Evolutionary conservation across 2,329 filamentous ascomycete species (phyloP).

Genomic region (Neofusicoccum parvum): DNA sequence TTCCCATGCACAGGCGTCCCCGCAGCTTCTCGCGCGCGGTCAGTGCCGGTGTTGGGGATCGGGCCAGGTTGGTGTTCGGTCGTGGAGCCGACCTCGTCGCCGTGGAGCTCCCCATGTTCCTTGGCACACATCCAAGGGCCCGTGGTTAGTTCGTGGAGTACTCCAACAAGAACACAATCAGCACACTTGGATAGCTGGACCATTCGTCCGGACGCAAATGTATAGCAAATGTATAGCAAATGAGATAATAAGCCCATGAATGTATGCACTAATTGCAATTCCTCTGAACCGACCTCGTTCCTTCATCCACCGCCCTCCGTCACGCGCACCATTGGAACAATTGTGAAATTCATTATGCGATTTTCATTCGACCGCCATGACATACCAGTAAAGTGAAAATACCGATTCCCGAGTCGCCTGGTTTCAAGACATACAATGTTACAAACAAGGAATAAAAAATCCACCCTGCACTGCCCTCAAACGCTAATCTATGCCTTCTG

Average conservation of each 20-base stretch:
- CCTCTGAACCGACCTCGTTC: too few relatives aligned
- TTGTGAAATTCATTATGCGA: constrained; percentile 11
- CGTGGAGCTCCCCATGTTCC: not conserved
- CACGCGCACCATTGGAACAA: not conserved
- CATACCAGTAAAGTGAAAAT: constrained; percentile 20
- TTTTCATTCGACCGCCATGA: constrained; percentile 19
- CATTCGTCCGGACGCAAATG: not conserved
- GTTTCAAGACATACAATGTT: constrained; percentile 21
- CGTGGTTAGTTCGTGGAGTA: not conserved
- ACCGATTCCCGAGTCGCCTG: constrained; percentile 20
- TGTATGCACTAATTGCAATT: too few relatives aligned
- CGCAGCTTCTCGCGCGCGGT: not conserved
- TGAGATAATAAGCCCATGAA: not conserved
- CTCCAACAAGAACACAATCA: too few relatives aligned
- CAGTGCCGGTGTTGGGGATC: not conserved
- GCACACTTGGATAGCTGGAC: not conserved
- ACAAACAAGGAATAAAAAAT: constrained; percentile 16
- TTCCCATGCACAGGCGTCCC: not conserved
- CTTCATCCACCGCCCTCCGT: not conserved
- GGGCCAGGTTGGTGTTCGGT: constrained; percentile 16
- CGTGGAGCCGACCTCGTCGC: not conserved
- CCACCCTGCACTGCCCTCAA: not conserved
- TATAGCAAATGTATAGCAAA: not conserved
- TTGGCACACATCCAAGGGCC: not conserved
- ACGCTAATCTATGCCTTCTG: constrained; percentile 24